Conservation (phyloP, 2,329 filamentous ascomycete species). For the Fusarium dlaminii region DNA sequence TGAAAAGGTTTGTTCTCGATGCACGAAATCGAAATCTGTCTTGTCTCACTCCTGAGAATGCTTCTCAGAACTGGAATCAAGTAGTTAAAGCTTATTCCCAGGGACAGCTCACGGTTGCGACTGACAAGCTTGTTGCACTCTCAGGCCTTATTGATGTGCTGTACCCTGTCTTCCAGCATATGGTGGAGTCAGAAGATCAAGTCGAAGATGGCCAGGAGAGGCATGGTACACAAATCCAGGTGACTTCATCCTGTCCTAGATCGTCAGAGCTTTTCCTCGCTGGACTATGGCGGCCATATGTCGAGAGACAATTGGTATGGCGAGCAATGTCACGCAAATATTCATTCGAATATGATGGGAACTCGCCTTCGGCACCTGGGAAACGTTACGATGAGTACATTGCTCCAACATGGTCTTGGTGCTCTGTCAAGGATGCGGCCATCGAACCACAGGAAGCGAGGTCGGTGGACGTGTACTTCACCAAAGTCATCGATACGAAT, state of each 20-base stretch:
- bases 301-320: slow-evolving; percentile 19
- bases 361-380: background rate
- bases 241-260: background rate
- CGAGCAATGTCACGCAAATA: slow-evolving; percentile 10
- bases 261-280: background rate
- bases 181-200: background rate
- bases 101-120: background rate
- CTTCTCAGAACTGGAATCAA: slow-evolving; percentile 7
- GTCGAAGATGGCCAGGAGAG: background rate
- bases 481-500: background rate
- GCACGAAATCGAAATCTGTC: background rate
- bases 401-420: slow-evolving; percentile 23
- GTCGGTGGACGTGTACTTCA: background rate
- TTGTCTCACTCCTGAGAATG: background rate
- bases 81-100: slow-evolving; percentile 1
- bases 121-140: slow-evolving; percentile 14
- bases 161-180: background rate
- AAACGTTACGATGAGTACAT: background rate
- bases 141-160: background rate
- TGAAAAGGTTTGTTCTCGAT: background rate
- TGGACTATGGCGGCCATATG: slow-evolving; percentile 9
- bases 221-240: rapidly evolving
- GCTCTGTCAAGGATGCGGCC: slow-evolving; percentile 10
- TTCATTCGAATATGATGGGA: background rate
- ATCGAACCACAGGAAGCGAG: slow-evolving; percentile 6